Percentiles rank a stretch among this genome's conserved stretches.
These are phyloP conservation scores for Tricholoma terreum DNA, from an alignment of 768 basidiomycete genomes.

Conservation along the genomic window DNA sequence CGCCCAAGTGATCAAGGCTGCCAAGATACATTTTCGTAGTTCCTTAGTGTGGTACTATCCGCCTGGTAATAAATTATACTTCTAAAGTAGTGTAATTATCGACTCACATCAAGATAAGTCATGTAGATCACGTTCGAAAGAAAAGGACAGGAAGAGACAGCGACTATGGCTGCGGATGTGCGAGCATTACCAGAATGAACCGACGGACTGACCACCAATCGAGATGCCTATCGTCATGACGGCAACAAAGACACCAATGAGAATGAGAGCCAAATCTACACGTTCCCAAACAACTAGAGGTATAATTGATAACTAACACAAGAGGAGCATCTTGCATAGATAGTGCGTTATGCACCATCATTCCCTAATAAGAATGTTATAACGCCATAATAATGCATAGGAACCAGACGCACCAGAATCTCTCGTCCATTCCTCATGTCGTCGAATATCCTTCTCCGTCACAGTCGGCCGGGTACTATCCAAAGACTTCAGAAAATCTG, in stretches of 20 bases:
- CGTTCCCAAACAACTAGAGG: background rate
- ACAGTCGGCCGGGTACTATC: slow-evolving; percentile 84
- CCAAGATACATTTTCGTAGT: too few species aligned
- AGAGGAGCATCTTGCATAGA: background rate
- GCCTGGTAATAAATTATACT: too few species aligned
- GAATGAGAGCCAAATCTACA: background rate
- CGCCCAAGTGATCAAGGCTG: too few species aligned
- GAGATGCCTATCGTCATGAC: background rate
- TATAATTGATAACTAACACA: background rate
- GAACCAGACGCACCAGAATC: slow-evolving; percentile 62
- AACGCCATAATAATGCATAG: slow-evolving; percentile 1
- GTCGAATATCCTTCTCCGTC: slow-evolving; percentile 79
- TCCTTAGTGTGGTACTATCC: too few species aligned
- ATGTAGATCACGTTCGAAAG: too few species aligned
- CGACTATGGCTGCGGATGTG: too few species aligned
- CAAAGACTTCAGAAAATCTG: slow-evolving; percentile 82
- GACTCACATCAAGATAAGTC: too few species aligned
- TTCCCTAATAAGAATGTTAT: slow-evolving; percentile 19
- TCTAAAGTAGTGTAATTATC: too few species aligned
- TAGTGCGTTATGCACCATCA: slow-evolving; percentile 26
- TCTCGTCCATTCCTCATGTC: slow-evolving; percentile 80
- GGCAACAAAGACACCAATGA: background rate
- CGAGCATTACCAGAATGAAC: too few species aligned
- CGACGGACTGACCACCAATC: background rate
- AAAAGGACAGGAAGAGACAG: too few species aligned